Evolutionary conservation across 1,284 basidiomycete genomes (phyloP).

Genomic region (Irpex sp.): DNA sequence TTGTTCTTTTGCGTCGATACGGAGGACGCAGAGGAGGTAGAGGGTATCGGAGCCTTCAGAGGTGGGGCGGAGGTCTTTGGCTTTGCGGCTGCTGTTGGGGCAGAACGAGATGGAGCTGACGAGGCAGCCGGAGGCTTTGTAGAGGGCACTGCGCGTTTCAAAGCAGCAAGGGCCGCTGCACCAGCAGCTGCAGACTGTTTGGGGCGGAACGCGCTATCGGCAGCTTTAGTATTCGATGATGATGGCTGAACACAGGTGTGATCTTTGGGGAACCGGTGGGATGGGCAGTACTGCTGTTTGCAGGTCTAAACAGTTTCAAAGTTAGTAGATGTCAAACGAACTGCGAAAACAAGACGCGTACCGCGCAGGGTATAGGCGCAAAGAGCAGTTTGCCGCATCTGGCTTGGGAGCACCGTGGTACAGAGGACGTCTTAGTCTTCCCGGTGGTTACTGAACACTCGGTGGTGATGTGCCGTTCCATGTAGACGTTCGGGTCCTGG

Average conservation of each 20-base stretch:
- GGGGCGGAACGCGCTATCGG: conserved; percentile 2
- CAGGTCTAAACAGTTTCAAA: conserved; percentile 46
- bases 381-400: conserved; percentile 72
- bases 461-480: conserved; percentile 64
- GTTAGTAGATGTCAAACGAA: not conserved
- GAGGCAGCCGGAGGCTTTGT: conserved; percentile 11
- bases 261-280: conserved; percentile 69
- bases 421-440: conserved; percentile 44
- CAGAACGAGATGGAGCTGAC: not conserved
- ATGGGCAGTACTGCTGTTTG: conserved; percentile 63
- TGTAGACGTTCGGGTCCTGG: conserved; percentile 72
- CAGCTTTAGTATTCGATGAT: conserved; percentile 11
- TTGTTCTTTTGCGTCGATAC: conserved; percentile 12
- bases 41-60: not conserved
- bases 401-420: conserved; percentile 55
- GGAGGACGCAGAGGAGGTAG: conserved; percentile 12
- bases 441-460: conserved; percentile 71
- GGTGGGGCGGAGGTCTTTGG: conserved; percentile 2
- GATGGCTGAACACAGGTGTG: conserved; percentile 48
- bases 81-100: not conserved
- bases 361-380: conserved; percentile 67
- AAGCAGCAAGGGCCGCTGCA: conserved; percentile 39
- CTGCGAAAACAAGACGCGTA: conserved; percentile 31
- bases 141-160: conserved; percentile 34
- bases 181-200: conserved; percentile 31